These are phyloP conservation scores for Calvatia gigantea DNA, from an alignment of 768 basidiomycete genomes.

Conservation along the genomic window DNA sequence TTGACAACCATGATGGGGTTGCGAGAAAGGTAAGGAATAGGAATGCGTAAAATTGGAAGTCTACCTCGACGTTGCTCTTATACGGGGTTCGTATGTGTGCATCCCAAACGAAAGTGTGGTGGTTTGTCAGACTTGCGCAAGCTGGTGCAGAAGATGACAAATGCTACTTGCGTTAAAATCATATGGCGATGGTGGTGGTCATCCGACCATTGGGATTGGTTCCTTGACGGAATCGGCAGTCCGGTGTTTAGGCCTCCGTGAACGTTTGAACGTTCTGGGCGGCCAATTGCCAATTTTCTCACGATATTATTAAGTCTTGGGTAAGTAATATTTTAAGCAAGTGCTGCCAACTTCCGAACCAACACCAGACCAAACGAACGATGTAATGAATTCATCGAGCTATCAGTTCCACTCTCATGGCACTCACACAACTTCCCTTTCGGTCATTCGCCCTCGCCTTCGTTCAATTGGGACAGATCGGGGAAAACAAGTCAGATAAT, in stretches of 20 bases:
- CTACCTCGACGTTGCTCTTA: not conserved
- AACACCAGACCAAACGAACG: too few relatives aligned
- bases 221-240: too few relatives aligned
- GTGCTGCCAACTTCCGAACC: too few relatives aligned
- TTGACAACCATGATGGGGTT: slow-evolving; percentile 38
- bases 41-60: not conserved
- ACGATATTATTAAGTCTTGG: too few relatives aligned
- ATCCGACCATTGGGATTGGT: not conserved
- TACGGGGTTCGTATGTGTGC: not conserved
- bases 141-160: not conserved
- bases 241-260: too few relatives aligned
- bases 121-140: not conserved
- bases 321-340: too few relatives aligned
- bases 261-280: too few relatives aligned
- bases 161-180: not conserved
- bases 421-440: slow-evolving; percentile 26
- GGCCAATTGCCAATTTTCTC: too few relatives aligned
- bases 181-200: not conserved
- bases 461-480: slow-evolving; percentile 78
- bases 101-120: not conserved
- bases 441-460: slow-evolving; percentile 83
- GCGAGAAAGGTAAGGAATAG: not conserved
- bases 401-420: not conserved
- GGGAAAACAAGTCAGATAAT: slow-evolving; percentile 72
- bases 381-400: too few relatives aligned